A percentile compares a stretch with the other conserved stretches of the same genome.
Conservation (phyloP, 2,329 filamentous ascomycete genomes). For the Fonsecaea pedrosoi region DNA sequence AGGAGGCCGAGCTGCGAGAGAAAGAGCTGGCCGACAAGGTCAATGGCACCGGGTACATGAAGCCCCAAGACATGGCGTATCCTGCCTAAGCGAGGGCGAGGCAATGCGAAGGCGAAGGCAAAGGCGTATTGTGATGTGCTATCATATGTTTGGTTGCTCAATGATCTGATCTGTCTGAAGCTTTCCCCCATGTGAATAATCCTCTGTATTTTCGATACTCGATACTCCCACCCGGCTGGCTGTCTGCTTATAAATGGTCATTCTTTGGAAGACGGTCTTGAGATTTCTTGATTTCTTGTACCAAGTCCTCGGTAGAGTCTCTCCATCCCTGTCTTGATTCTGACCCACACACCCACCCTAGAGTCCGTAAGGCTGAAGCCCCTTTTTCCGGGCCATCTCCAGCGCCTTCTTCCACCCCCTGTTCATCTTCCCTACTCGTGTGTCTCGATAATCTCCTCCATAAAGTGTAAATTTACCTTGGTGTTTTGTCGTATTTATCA, state of each 20-base stretch:
- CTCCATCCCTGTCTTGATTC: background rate
- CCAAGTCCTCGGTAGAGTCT: no score
- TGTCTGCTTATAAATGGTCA: no score
- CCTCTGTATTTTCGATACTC: no score
- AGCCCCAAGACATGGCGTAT: conserved; percentile 31
- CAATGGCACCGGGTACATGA: conserved; percentile 28
- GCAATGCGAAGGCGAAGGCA: no score
- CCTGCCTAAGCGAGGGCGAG: conserved; percentile 3
- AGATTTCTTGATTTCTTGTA: no score
- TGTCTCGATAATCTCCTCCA: background rate
- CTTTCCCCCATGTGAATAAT: no score
- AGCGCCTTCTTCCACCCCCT: background rate
- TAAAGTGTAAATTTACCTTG: background rate
- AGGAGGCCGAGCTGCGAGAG: conserved; percentile 51
- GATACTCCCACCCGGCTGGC: no score
- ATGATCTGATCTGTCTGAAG: no score
- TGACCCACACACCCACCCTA: background rate
- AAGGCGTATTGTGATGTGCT: background rate
- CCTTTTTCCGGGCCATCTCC: background rate
- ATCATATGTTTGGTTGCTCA: no score
- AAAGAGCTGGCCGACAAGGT: conserved; percentile 30
- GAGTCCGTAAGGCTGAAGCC: background rate
- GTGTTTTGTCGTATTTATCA: background rate
- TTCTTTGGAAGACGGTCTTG: no score
- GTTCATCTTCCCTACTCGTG: background rate